Percentiles rank a stretch among this genome's conserved stretches.
phyloP scores from a whole-genome alignment of 2,329 filamentous ascomycete genomes.

The Domatiomyces globalis region DNA sequence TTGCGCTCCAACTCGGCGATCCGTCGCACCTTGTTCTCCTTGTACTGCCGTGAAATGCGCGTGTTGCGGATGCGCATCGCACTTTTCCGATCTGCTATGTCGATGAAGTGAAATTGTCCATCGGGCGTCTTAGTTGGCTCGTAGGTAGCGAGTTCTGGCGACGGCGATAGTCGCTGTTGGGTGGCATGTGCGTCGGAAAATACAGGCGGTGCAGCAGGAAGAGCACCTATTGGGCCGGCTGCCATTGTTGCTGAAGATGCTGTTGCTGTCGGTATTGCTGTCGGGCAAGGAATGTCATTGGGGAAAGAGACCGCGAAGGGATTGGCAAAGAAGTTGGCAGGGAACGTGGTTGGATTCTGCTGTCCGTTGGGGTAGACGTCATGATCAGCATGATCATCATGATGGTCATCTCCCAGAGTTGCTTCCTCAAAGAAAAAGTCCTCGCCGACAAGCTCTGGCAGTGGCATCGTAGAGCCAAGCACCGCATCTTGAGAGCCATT shows the following conservation, averaged over 20 bases:
- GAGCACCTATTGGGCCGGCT: not conserved
- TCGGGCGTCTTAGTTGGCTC: not conserved
- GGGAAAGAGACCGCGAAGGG: slow-evolving; percentile 16
- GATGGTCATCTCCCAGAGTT: not conserved
- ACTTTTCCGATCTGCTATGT: slow-evolving; percentile 16
- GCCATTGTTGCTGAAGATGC: not conserved
- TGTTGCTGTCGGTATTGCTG: not conserved
- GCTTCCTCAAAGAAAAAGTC: not conserved
- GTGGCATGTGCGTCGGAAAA: not conserved
- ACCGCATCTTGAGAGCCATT: not conserved
- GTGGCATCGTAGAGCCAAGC: not conserved
- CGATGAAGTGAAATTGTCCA: slow-evolving; percentile 16
- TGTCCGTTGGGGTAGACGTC: not conserved
- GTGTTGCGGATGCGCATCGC: slow-evolving; percentile 16
- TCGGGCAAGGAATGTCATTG: slow-evolving; percentile 11
- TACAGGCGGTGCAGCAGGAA: not conserved
- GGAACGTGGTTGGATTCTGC: slow-evolving; percentile 2
- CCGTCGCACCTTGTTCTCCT: slow-evolving; percentile 16
- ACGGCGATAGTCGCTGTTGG: not conserved
- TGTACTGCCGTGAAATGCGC: slow-evolving; percentile 17
- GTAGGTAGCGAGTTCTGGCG: not conserved
- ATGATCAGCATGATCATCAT: not conserved
- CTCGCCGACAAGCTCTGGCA: not conserved
- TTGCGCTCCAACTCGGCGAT: slow-evolving; percentile 17
- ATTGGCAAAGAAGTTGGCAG: slow-evolving; percentile 13